phyloP scores from a whole-genome alignment of 2,329 filamentous ascomycete genomes.

The Cladosporium sp. region DNA sequence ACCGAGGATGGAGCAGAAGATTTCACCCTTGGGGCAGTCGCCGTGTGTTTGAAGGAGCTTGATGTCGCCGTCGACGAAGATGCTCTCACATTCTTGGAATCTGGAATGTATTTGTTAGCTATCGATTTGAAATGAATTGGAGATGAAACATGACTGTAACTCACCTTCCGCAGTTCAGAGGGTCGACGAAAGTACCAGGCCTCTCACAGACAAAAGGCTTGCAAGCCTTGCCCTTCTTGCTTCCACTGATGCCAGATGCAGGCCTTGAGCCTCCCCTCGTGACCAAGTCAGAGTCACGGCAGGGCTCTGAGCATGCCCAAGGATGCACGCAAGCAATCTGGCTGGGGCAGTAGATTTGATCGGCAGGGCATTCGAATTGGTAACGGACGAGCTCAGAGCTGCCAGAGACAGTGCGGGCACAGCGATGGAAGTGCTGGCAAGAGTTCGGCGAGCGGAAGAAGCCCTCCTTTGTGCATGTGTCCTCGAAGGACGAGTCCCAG shows the following conservation, averaged over 20 bases:
- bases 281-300: not conserved
- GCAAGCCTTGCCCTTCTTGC: constrained; percentile 8
- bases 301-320: constrained; percentile 8
- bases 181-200: constrained; percentile 8
- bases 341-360: constrained; percentile 10
- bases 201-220: constrained; percentile 10
- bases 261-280: not conserved
- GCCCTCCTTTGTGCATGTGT: constrained; percentile 5
- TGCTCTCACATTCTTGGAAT: constrained; percentile 10
- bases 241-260: not conserved
- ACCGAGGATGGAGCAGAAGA: constrained; percentile 12
- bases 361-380: constrained; percentile 9
- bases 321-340: constrained; percentile 11
- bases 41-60: constrained; percentile 10
- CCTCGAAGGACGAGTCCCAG: constrained; percentile 11
- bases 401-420: constrained; percentile 1
- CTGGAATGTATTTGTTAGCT: not conserved
- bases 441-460: constrained; percentile 8
- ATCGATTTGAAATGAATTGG: not conserved
- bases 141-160: not conserved
- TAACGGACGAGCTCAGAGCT: constrained; percentile 11
- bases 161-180: constrained; percentile 10
- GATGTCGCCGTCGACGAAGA: constrained; percentile 12
- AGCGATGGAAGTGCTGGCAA: constrained; percentile 10
- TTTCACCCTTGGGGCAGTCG: constrained; percentile 9